Percentiles rank a stretch among this genome's conserved stretches.
phyloP scores from a whole-genome alignment of 441 rosid genomes.

The Brassica hybrid region DNA sequence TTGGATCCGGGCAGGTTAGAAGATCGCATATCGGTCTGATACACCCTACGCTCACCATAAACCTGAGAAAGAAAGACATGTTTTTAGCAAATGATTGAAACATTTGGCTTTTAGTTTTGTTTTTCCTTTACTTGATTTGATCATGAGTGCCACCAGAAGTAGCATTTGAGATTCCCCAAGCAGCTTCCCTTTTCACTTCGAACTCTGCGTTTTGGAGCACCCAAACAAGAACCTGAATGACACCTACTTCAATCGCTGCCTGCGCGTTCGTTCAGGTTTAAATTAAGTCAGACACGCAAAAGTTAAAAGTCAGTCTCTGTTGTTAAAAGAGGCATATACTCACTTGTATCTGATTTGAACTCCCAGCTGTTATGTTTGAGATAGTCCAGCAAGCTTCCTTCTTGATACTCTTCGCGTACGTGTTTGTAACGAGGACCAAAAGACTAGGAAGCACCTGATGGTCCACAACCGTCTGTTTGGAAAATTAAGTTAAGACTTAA shows the following conservation, averaged over 20 bases:
- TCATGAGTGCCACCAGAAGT: constrained; percentile 59
- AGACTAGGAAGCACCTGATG: constrained; percentile 52
- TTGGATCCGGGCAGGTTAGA: constrained; percentile 54
- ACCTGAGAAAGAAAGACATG: constrained; percentile 27
- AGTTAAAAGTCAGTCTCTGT: not conserved
- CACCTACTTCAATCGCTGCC: constrained; percentile 58
- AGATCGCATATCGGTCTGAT: constrained; percentile 61
- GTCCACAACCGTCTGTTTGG: constrained; percentile 58
- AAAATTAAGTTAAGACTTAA: constrained; percentile 1
- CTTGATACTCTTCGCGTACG: constrained; percentile 54
- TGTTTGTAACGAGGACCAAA: constrained; percentile 46
- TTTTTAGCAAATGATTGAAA: not conserved
- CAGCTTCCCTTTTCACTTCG: constrained; percentile 63
- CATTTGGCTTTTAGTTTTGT: not conserved
- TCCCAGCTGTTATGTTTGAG: constrained; percentile 65
- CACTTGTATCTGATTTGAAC: constrained; percentile 56
- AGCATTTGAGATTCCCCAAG: constrained; percentile 63
- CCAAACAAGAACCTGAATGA: constrained; percentile 51
- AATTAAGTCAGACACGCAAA: too few species aligned
- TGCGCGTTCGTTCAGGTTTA: constrained; percentile 27
- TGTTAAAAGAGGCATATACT: constrained; percentile 5
- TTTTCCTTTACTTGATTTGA: constrained; percentile 50
- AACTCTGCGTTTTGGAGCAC: constrained; percentile 58
- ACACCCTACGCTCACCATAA: constrained; percentile 54
- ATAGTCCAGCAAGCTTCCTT: constrained; percentile 67